Conservation (phyloP, 169 alveolate genomes). For the Cryptosporidium ubiquitum region DNA sequence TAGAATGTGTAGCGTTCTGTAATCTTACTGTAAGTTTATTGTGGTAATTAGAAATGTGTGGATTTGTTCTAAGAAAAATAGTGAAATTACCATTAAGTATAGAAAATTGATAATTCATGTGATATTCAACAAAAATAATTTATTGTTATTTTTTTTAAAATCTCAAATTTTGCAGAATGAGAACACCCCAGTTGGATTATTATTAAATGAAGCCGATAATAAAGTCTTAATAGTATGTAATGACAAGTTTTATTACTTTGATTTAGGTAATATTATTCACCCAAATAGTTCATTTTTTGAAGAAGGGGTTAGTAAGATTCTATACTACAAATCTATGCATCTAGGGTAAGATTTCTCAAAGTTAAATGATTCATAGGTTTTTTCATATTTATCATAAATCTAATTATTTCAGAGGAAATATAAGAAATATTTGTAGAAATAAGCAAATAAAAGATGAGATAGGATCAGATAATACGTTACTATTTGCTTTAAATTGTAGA, state of each 20-base stretch:
- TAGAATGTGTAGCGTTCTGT: neutral
- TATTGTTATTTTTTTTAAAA: too few species aligned
- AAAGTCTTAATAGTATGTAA: neutral
- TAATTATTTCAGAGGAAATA: conserved; percentile 32
- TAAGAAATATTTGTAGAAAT: conserved; percentile 12
- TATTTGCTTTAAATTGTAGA: conserved; percentile 14
- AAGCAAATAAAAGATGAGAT: neutral
- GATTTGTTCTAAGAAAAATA: neutral
- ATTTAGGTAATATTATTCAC: neutral
- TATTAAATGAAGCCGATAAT: neutral
- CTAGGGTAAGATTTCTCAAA: conserved; percentile 1
- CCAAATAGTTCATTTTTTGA: neutral
- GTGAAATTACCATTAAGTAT: neutral
- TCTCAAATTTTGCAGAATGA: neutral
- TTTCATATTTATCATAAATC: neutral
- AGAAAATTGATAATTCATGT: too few species aligned
- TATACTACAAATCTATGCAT: neutral
- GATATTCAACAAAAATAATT: too few species aligned
- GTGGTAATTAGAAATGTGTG: neutral
- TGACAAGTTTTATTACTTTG: conserved; percentile 1
- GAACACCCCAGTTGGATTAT: conserved; percentile 19
- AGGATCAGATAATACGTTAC: neutral
- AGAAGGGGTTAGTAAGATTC: neutral
- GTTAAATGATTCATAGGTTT: neutral
- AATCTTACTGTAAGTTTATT: neutral